Evolutionary conservation across 345 rosid genomes (phyloP), one percentile per base, ranked within the genome.

Genomic region (Salix udensis): DNA sequence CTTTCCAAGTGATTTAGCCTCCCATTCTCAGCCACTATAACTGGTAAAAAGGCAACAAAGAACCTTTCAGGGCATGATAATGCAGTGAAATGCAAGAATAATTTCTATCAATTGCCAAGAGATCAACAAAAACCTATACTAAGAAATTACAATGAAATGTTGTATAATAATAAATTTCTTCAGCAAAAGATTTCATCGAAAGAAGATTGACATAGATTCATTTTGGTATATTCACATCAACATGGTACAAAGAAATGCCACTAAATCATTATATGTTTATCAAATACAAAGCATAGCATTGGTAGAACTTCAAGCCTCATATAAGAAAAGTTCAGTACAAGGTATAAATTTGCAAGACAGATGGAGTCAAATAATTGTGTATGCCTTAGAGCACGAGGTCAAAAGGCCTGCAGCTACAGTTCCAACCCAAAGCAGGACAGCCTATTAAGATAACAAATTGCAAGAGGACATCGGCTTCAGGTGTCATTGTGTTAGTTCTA

Each of bases 1-100:
- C 69, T 80, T 3, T 90, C 95, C n/a, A 93, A 15, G 76, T 84
- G 2, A 76, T 80, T 88, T 79, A 96, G 85, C 90, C 97, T 89
- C 64, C 91, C 96, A 67, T 89, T 88, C 85, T 93, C 96, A 78
- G 97, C 98, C 84, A 93, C 78, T 70, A 91, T 0, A 78, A 86
- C 98, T 96, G 80, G 77, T 69, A 48, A 11, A 34, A 39, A 77
- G 76, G 69, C 65, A 42, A 60, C 6, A 72, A 65, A 69, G 9
- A 21, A 68, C 34, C n/a, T 14, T 67, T 74, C 53, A 68, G 48
- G 52, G 23, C 28, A 39, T 67, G 55, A 67, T 31, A 6, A 72
- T 30, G 55, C 55, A 50, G 55, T 50, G n/a, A 50, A 6, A 50
- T 50, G 55, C n/a, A 50, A 6, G 9, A 50, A 18, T 6, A 50